Evolutionary conservation across 805 yeast genomes (phyloP).

Genomic region (baker's yeast (Saccharomyces cerevisiae)): DNA sequence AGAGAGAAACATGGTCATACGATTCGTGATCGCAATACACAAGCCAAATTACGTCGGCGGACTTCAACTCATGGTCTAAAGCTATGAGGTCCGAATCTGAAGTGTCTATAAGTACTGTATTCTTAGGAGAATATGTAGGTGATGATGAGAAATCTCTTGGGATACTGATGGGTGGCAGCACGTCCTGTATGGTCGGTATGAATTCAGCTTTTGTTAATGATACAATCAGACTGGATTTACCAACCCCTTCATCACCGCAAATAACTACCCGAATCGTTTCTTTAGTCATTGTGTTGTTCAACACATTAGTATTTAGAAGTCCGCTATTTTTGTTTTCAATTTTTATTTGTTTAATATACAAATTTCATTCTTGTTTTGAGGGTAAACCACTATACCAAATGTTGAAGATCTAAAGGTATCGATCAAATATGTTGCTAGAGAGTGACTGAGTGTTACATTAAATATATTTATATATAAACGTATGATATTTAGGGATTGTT

Average conservation of each 20-base stretch:
- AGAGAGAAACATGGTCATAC: slow-evolving; percentile 80
- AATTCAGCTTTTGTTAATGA: slow-evolving; percentile 75
- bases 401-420: background rate
- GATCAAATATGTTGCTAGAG: background rate
- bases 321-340: background rate
- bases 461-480: background rate
- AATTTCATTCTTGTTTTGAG: background rate
- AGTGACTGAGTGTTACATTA: background rate
- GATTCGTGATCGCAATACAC: slow-evolving; percentile 92
- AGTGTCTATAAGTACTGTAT: slow-evolving; percentile 76
- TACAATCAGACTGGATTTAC: slow-evolving; percentile 72
- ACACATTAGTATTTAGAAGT: background rate
- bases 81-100: slow-evolving; percentile 51
- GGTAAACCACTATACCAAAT: background rate
- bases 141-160: slow-evolving; percentile 62
- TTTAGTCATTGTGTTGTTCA: slow-evolving; percentile 26
- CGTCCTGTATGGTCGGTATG: slow-evolving; percentile 67
- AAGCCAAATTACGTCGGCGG: slow-evolving; percentile 89
- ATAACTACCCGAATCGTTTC: slow-evolving; percentile 72
- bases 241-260: slow-evolving; percentile 92
- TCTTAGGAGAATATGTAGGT: slow-evolving; percentile 45
- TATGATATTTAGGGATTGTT: background rate
- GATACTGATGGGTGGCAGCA: slow-evolving; percentile 75
- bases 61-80: slow-evolving; percentile 65
- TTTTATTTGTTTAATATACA: background rate